Percentiles rank a stretch among this genome's conserved stretches.
phyloP scores from a whole-genome alignment of 768 basidiomycete genomes.

The Candolleomyces efflorescens region DNA sequence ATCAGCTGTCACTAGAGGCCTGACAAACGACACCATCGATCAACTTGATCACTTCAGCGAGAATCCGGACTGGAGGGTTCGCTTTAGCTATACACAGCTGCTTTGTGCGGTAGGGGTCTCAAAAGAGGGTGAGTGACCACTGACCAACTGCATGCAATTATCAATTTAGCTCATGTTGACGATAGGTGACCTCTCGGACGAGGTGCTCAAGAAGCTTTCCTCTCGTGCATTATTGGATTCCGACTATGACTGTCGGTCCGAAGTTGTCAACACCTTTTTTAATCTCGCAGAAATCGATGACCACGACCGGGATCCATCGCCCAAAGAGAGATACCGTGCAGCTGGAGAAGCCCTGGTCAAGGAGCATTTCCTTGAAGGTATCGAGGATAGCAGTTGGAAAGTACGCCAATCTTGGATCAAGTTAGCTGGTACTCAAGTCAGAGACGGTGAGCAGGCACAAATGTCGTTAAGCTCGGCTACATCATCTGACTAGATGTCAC shows the following conservation, averaged over 20 bases:
- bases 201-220: not conserved
- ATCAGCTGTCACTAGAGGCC: too few species aligned
- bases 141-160: too few species aligned
- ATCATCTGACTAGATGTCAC: not conserved
- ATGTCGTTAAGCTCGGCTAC: not conserved
- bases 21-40: too few species aligned
- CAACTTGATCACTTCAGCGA: too few species aligned
- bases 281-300: not conserved
- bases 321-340: not conserved
- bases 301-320: not conserved
- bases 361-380: not conserved
- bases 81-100: not conserved
- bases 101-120: not conserved
- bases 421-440: not conserved
- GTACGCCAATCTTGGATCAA: not conserved
- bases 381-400: not conserved
- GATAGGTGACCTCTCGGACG: not conserved
- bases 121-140: too few species aligned
- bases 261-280: not conserved
- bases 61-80: not conserved
- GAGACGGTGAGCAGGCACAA: not conserved
- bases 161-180: too few species aligned
- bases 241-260: not conserved
- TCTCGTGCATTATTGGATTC: not conserved
- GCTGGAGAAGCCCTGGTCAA: not conserved